phyloP scores from a whole-genome alignment of 1,284 basidiomycete species.

The Rhodotorula sp. region DNA sequence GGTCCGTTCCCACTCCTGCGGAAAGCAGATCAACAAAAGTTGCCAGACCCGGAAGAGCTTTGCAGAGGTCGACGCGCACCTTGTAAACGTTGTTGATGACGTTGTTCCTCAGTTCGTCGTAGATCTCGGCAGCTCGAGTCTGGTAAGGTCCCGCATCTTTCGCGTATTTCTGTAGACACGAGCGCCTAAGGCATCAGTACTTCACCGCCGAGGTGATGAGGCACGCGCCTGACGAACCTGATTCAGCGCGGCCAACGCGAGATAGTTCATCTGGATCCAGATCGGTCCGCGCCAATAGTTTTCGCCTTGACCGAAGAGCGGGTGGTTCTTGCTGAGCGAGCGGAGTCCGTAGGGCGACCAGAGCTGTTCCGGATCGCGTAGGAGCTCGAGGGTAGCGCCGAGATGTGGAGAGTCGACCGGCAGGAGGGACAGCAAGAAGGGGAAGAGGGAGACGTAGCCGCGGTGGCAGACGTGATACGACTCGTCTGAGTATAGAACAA shows the following conservation, averaged over 20 bases:
- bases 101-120: constrained; percentile 73
- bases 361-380: constrained; percentile 74
- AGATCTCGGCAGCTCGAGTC: constrained; percentile 69
- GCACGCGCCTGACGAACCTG: constrained; percentile 55
- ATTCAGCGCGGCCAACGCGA: constrained; percentile 72
- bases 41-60: neutral
- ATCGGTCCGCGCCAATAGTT: constrained; percentile 96
- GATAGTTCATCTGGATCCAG: constrained; percentile 95
- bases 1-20: constrained; percentile 80
- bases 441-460: constrained; percentile 91
- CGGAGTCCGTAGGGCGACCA: constrained; percentile 89
- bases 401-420: constrained; percentile 72
- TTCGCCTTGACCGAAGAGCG: constrained; percentile 84
- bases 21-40: neutral
- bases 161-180: constrained; percentile 64
- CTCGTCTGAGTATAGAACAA: constrained; percentile 61
- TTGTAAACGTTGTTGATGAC: constrained; percentile 81
- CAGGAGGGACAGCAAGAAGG: constrained; percentile 77
- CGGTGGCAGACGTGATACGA: constrained; percentile 84
- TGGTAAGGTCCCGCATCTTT: constrained; percentile 76
- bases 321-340: constrained; percentile 76
- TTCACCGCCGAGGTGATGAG: too few relatives aligned
- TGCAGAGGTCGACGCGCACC: constrained; percentile 52
- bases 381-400: constrained; percentile 70
- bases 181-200: too few relatives aligned